Percentiles rank a stretch among this genome's conserved stretches.
Evolutionary conservation across 345 rosid genomes (phyloP).

Genomic region (Chamaenerion angustifolium): DNA sequence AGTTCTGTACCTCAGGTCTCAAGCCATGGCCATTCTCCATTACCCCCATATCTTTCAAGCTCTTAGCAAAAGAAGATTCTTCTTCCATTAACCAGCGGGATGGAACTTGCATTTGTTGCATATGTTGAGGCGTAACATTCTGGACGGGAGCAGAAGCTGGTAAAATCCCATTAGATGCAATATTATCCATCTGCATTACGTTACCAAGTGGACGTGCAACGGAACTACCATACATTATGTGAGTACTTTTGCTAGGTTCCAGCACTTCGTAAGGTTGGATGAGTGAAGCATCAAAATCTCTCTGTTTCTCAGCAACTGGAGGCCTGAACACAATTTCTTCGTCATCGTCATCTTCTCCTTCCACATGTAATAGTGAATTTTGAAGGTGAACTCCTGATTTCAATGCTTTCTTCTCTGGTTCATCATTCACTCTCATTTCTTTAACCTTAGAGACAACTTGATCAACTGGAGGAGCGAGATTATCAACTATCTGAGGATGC

Average conservation of each 20-base stretch:
- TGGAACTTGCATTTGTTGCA: constrained; percentile 31
- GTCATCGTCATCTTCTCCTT: constrained; percentile 78
- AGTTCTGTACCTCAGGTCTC: constrained; percentile 34
- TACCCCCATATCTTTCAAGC: constrained; percentile 40
- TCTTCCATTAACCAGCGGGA: constrained; percentile 48
- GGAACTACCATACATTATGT: constrained; percentile 22
- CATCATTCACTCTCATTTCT: constrained; percentile 22
- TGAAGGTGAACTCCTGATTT: constrained; percentile 18
- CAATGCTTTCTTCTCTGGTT: constrained; percentile 17
- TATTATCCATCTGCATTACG: constrained; percentile 18
- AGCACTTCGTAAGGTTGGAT: constrained; percentile 30
- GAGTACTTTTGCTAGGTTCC: constrained; percentile 26
- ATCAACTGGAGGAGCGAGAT: constrained; percentile 14
- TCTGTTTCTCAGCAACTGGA: constrained; percentile 42
- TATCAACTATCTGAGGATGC: constrained; percentile 28
- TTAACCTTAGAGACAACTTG: constrained; percentile 16
- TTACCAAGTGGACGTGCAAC: constrained; percentile 30
- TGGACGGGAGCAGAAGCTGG: constrained; percentile 30
- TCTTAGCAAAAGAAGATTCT: constrained; percentile 34
- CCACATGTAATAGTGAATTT: constrained; percentile 25
- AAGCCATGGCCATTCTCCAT: constrained; percentile 40
- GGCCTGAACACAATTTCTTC: constrained; percentile 96
- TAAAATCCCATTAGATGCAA: constrained; percentile 19
- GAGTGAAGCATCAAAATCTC: constrained; percentile 23
- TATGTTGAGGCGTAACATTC: constrained; percentile 17